phyloP scores from a whole-genome alignment of 192 early-diverging fungal genomes.

The Linnemannia hyalina region DNA sequence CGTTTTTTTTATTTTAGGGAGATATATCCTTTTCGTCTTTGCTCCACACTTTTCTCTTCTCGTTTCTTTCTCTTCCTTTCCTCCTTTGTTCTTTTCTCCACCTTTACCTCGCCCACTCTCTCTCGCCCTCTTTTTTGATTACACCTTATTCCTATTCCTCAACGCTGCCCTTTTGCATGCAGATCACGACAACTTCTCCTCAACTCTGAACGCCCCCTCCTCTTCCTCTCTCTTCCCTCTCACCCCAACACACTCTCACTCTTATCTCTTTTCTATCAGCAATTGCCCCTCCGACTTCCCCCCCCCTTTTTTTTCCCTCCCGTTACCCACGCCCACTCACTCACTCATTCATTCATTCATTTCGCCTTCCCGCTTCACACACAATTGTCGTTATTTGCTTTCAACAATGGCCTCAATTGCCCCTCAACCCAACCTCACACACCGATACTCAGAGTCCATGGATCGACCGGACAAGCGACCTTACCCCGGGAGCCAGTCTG shows the following conservation, averaged over 20 bases:
- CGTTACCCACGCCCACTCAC: constrained; percentile 4
- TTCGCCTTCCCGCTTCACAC: not conserved
- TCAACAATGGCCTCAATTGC: constrained; percentile 24
- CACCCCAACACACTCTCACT: not conserved
- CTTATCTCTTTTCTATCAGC: not conserved
- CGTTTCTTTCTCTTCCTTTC: not conserved
- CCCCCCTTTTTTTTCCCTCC: not conserved
- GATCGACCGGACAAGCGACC: constrained; percentile 43
- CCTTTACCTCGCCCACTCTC: not conserved
- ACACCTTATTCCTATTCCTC: not conserved
- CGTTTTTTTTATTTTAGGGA: not conserved
- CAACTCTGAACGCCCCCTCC: not conserved
- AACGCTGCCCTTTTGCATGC: constrained; percentile 7
- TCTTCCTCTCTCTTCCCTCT: not conserved
- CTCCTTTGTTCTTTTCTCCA: not conserved
- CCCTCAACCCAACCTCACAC: not conserved
- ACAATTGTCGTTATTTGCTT: not conserved
- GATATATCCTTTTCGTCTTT: not conserved
- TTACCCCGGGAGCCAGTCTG: constrained; percentile 28
- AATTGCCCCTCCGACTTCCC: not conserved
- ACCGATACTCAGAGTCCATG: constrained; percentile 1
- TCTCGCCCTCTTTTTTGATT: not conserved
- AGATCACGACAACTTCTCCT: not conserved
- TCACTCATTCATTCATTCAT: too few species aligned
- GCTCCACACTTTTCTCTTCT: not conserved